These are phyloP conservation scores for Omphalea diandra DNA, from an alignment of 441 rosid genomes.

Conservation along the genomic window DNA sequence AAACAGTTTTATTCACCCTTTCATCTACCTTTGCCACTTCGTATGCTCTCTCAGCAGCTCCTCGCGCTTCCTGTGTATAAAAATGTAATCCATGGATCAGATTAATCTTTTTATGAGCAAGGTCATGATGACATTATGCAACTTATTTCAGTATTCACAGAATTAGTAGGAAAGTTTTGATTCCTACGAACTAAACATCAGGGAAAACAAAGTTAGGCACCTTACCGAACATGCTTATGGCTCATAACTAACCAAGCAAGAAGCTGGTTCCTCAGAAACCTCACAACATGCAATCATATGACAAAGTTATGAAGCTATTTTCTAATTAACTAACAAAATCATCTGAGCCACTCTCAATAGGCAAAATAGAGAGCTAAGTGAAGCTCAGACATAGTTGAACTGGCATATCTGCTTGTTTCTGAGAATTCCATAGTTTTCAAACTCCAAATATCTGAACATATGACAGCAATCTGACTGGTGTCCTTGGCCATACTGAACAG, in stretches of 20 bases:
- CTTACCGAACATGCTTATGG: not conserved
- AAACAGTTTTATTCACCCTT: constrained; percentile 54
- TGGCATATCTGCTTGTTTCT: not conserved
- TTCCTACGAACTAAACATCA: not conserved
- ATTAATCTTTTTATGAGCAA: not conserved
- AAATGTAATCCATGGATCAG: not conserved
- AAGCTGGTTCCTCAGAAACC: not conserved
- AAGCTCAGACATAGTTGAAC: not conserved
- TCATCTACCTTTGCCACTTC: constrained; percentile 45
- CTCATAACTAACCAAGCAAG: not conserved
- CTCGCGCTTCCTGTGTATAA: constrained; percentile 57
- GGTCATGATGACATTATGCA: not conserved
- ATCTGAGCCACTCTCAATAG: not conserved
- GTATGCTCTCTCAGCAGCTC: constrained; percentile 53
- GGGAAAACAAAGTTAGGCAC: not conserved
- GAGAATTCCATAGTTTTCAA: not conserved
- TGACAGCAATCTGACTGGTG: not conserved
- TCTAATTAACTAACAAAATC: not conserved
- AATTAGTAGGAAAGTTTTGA: not conserved
- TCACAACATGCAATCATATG: not conserved
- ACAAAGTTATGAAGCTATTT: not conserved
- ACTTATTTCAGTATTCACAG: constrained; percentile 2
- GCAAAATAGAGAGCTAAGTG: not conserved
- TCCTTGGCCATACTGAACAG: not conserved
- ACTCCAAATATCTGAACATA: not conserved